Conservation (phyloP, 2,329 filamentous ascomycete genomes). For the Penicillium sp. region DNA sequence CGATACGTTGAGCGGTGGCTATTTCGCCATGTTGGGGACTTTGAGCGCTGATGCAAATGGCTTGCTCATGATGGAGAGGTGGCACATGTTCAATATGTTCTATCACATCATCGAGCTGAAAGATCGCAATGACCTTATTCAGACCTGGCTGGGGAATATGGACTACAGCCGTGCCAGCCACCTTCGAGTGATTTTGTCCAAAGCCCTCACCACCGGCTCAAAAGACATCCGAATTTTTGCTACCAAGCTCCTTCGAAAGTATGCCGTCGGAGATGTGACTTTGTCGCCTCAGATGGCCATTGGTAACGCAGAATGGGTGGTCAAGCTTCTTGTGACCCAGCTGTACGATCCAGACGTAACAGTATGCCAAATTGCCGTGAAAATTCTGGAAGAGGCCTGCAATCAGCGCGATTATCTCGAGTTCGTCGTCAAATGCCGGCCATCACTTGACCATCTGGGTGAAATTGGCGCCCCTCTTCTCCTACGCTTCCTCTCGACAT, state of each 20-base stretch:
- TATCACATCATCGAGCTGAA: conserved; percentile 95
- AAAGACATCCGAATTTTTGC: conserved; percentile 90
- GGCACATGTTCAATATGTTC: conserved; percentile 99
- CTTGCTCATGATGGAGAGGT: conserved; percentile 85
- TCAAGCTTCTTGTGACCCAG: conserved; percentile 94
- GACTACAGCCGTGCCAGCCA: conserved; percentile 90
- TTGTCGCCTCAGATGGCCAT: conserved; percentile 42
- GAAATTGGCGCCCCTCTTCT: conserved; percentile 94
- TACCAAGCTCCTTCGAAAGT: conserved; percentile 83
- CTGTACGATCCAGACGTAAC: conserved; percentile 97
- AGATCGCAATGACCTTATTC: conserved; percentile 87
- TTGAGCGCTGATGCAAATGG: conserved; percentile 81
- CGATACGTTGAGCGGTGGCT: conserved; percentile 87
- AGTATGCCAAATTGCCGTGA: conserved; percentile 93
- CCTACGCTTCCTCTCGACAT: conserved; percentile 89
- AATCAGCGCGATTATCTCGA: conserved; percentile 89
- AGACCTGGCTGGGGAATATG: conserved; percentile 83
- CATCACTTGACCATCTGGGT: conserved; percentile 89
- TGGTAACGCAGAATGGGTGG: conserved; percentile 88
- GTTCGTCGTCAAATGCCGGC: conserved; percentile 94
- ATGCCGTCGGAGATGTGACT: conserved; percentile 65
- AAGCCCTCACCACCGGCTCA: conserved; percentile 86
- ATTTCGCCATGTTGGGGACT: conserved; percentile 89
- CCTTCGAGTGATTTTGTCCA: conserved; percentile 87
- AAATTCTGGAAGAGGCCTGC: conserved; percentile 95